phyloP scores from a whole-genome alignment of 2,329 filamentous ascomycete species.

The Metarhizium album region DNA sequence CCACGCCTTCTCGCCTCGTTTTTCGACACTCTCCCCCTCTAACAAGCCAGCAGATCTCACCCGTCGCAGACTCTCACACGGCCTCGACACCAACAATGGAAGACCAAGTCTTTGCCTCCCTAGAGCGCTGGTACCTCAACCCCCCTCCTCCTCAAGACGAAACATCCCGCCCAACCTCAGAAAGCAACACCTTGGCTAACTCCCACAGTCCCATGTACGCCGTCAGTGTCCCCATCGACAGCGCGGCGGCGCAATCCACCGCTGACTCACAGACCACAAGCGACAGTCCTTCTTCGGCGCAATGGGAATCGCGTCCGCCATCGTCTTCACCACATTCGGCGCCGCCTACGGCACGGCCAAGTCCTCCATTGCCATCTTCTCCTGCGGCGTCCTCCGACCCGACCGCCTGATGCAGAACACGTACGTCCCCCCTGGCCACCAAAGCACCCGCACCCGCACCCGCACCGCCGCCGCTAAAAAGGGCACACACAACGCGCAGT shows the following conservation, averaged over 20 bases:
- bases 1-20: too few species aligned
- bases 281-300: conserved; percentile 31
- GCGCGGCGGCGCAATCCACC: too few species aligned
- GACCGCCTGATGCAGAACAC: conserved; percentile 30
- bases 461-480: too few species aligned
- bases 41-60: too few species aligned
- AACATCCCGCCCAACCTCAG: background rate
- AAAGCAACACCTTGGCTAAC: conserved; percentile 4
- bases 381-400: conserved; percentile 31
- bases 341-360: conserved; percentile 34
- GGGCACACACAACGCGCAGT: conserved; percentile 6
- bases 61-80: background rate
- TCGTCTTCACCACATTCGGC: conserved; percentile 41
- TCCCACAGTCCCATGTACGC: conserved; percentile 31
- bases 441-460: too few species aligned
- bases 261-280: background rate
- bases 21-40: too few species aligned
- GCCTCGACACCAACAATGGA: conserved; percentile 17
- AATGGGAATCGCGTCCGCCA: conserved; percentile 31
- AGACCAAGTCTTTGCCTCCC: conserved; percentile 17
- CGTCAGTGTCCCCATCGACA: conserved; percentile 20
- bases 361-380: conserved; percentile 32
- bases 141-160: background rate
- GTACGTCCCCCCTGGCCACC: too few species aligned
- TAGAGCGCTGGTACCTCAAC: conserved; percentile 28